Evolutionary conservation across 352 stramenopile genomes (phyloP).

Genomic region (Phytopythium litorale): DNA sequence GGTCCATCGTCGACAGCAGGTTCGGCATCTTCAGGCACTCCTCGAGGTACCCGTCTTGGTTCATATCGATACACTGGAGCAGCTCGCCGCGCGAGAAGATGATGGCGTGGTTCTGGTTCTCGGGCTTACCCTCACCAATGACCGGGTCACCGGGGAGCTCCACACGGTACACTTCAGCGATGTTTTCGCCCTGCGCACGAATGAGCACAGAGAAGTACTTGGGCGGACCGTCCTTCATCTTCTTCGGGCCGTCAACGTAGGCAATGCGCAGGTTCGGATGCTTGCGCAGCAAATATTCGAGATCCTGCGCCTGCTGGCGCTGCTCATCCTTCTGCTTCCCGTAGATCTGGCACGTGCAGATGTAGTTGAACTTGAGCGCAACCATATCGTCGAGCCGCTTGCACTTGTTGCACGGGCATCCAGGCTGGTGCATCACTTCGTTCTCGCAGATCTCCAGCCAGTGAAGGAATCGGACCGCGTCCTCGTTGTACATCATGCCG

Average conservation of each 20-base stretch:
- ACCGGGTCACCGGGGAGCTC: slow-evolving; percentile 84
- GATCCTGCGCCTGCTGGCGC: slow-evolving; percentile 66
- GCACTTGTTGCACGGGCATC: slow-evolving; percentile 84
- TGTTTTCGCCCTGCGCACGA: slow-evolving; percentile 62
- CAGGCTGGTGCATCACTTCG: slow-evolving; percentile 76
- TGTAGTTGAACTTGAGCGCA: slow-evolving; percentile 86
- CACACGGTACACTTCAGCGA: slow-evolving; percentile 80
- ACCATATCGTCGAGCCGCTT: slow-evolving; percentile 82
- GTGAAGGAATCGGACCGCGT: slow-evolving; percentile 82
- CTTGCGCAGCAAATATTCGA: slow-evolving; percentile 79
- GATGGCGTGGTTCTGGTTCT: slow-evolving; percentile 89
- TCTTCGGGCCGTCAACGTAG: slow-evolving; percentile 86
- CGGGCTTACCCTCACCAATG: slow-evolving; percentile 84
- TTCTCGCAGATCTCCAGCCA: slow-evolving; percentile 89
- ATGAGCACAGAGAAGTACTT: slow-evolving; percentile 86
- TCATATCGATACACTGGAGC: slow-evolving; percentile 91
- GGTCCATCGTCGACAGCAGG: slow-evolving; percentile 80
- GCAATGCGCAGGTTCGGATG: slow-evolving; percentile 72
- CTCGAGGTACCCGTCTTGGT: slow-evolving; percentile 85
- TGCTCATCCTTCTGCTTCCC: slow-evolving; percentile 86
- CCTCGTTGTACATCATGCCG: slow-evolving; percentile 89
- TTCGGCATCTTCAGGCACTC: slow-evolving; percentile 86
- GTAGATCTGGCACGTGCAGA: slow-evolving; percentile 88
- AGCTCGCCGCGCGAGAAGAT: slow-evolving; percentile 85
- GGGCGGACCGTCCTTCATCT: slow-evolving; percentile 80